A percentile compares a stretch with the other conserved stretches of the same genome.
phyloP scores from a whole-genome alignment of 306 rosid genomes.

The Glycyrrhiza uralensis region DNA sequence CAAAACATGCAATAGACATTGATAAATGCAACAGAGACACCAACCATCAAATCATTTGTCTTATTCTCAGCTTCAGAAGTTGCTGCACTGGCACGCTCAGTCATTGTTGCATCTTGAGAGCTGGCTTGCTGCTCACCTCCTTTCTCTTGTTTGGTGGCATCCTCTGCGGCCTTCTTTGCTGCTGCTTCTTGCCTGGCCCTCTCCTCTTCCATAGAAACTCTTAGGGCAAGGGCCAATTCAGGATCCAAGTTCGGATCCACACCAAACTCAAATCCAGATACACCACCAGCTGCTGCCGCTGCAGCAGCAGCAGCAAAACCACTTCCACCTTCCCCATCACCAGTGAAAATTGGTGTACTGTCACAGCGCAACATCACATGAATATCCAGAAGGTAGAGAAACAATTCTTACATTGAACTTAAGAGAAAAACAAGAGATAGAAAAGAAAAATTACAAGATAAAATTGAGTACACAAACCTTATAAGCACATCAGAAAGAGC shows the following conservation, averaged over 20 bases:
- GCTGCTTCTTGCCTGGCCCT: conserved; percentile 99
- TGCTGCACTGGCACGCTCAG: conserved; percentile 59
- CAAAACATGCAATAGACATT: neutral
- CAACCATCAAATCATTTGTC: conserved; percentile 61
- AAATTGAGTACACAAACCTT: conserved; percentile 47
- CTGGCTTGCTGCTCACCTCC: conserved; percentile 74
- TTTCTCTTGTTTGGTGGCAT: conserved; percentile 66
- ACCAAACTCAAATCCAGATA: conserved; percentile 90
- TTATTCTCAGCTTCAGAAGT: conserved; percentile 70
- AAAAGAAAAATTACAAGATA: neutral
- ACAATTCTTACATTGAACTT: neutral
- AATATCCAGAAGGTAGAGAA: conserved; percentile 5
- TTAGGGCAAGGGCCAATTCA: conserved; percentile 95
- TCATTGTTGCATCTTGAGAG: conserved; percentile 89
- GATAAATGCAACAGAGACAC: conserved; percentile 16
- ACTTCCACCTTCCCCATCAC: conserved; percentile 97
- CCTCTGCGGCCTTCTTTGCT: conserved; percentile 93
- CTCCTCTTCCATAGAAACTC: conserved; percentile 99
- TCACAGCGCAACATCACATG: conserved; percentile 5
- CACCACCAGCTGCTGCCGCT: conserved; percentile 91
- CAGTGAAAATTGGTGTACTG: conserved; percentile 96
- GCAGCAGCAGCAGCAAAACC: conserved; percentile 95
- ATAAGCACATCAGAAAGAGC: conserved; percentile 50
- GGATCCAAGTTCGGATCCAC: conserved; percentile 99
- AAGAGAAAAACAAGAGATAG: neutral